Conservation (phyloP, 2,329 filamentous ascomycete species). For the Microdochium paspali region DNA sequence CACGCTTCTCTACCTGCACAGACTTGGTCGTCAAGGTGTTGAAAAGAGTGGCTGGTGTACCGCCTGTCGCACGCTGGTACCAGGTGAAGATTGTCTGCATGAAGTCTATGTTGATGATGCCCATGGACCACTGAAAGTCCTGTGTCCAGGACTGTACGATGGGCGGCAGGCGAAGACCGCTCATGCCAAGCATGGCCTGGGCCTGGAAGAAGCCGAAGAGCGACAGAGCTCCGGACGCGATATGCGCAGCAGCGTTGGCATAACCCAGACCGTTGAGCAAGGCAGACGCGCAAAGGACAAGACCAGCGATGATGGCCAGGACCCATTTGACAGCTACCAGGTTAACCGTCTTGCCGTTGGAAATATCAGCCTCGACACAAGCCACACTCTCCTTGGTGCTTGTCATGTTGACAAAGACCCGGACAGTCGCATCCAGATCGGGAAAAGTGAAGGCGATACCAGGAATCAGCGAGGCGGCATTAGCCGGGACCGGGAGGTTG, state of each 20-base stretch:
- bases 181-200: slow-evolving; percentile 75
- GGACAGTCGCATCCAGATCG: slow-evolving; percentile 71
- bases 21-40: slow-evolving; percentile 61
- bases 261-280: slow-evolving; percentile 76
- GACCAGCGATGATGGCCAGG: slow-evolving; percentile 66
- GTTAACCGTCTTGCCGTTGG: slow-evolving; percentile 77
- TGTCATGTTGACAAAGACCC: slow-evolving; percentile 62
- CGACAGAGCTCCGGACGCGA: slow-evolving; percentile 75
- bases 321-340: slow-evolving; percentile 73
- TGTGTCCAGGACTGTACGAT: slow-evolving; percentile 82
- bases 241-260: slow-evolving; percentile 78
- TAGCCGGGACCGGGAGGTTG: slow-evolving; percentile 47
- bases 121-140: slow-evolving; percentile 90
- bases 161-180: slow-evolving; percentile 63
- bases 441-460: slow-evolving; percentile 74
- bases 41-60: slow-evolving; percentile 64
- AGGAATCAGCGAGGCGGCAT: slow-evolving; percentile 55
- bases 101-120: slow-evolving; percentile 71
- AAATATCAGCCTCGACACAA: slow-evolving; percentile 71
- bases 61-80: slow-evolving; percentile 81
- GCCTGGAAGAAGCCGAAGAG: slow-evolving; percentile 83
- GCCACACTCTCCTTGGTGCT: slow-evolving; percentile 51
- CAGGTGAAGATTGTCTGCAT: slow-evolving; percentile 74
- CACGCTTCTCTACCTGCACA: slow-evolving; percentile 59
- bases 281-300: slow-evolving; percentile 69